Percentiles rank a stretch among this genome's conserved stretches.
Evolutionary conservation across 345 rosid genomes (phyloP).

Genomic region (Salix arbutifolia): DNA sequence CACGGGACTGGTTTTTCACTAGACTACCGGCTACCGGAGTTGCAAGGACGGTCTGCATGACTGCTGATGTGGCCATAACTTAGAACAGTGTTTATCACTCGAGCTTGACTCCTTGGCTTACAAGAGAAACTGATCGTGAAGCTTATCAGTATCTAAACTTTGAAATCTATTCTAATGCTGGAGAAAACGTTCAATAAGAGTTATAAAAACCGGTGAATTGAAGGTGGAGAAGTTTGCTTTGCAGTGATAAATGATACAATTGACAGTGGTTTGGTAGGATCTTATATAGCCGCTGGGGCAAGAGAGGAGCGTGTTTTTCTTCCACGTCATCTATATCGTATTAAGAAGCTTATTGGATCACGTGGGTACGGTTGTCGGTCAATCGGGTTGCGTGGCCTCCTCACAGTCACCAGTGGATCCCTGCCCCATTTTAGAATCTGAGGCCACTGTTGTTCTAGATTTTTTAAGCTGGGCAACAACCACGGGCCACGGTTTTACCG

Average conservation of each 20-base stretch:
- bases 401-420: not conserved
- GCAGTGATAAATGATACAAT: too few species aligned
- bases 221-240: too few species aligned
- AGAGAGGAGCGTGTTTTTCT: conserved; percentile 18
- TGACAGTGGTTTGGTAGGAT: too few species aligned
- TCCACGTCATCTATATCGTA: conserved; percentile 26
- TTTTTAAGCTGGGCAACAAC: not conserved
- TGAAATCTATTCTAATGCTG: too few species aligned
- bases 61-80: conserved; percentile 38
- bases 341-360: conserved; percentile 13
- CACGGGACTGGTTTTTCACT: not conserved
- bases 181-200: too few species aligned
- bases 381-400: conserved; percentile 31
- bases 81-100: too few species aligned
- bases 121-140: too few species aligned
- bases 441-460: conserved; percentile 15
- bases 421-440: not conserved
- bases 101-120: too few species aligned
- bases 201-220: too few species aligned
- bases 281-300: not conserved
- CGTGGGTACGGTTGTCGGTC: conserved; percentile 24
- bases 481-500: conserved; percentile 19
- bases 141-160: too few species aligned
- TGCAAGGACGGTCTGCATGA: conserved; percentile 42
- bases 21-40: conserved; percentile 26